Base-by-base conservation (phyloP, 345 rosid species). In the Reutealis trisperma region DNA sequence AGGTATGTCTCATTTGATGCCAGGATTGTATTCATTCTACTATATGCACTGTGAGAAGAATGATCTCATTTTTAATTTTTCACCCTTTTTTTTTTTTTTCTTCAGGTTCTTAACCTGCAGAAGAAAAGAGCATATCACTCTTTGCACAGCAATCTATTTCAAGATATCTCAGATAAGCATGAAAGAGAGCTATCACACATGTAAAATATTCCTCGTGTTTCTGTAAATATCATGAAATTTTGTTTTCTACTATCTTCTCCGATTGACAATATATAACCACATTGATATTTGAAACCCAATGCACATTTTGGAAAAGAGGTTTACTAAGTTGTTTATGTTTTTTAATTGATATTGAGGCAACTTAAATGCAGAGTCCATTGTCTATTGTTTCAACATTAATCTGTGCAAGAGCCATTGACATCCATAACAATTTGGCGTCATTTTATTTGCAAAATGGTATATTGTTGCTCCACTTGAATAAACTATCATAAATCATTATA, bases 201-300 rank as follows among this genome's bases (percentile, higher is more conserved):
- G 44, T 70, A 75, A 57, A 42, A 47, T 65, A 44, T 18, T 37
- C 24, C 63, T 58, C 60, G 9, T 44, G 67, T 45, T 51, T 78
- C 51, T 78, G 78, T 82, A 80, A 74, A 69, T 85, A 71, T 25
- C 7, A 41, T 25, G n/a, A 54, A 12, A 37, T 2, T 37, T 12
- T 55, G 37, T 3, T 5, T 8, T 21, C 41, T 45, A 0, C 45
- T 63, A 3, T 12, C 71, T 57, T 49, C 21, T 42, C n/a, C 4
- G 34, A 73, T 16, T 18, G 67, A 62, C 44, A 70, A 54, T 32
- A 7, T 52, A 42, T 32, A 54, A 52, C 62, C 62, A 52, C 74
- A 55, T 21, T 18, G 45, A 52, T 55, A 11, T 21, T 55, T 22
- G 21, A 49, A 71, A 22, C 49, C 34, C 32, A 52, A 30, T 51